Base-by-base conservation (phyloP, 1,284 basidiomycete genomes). In the Exobasidium cylindrosporum region DNA sequence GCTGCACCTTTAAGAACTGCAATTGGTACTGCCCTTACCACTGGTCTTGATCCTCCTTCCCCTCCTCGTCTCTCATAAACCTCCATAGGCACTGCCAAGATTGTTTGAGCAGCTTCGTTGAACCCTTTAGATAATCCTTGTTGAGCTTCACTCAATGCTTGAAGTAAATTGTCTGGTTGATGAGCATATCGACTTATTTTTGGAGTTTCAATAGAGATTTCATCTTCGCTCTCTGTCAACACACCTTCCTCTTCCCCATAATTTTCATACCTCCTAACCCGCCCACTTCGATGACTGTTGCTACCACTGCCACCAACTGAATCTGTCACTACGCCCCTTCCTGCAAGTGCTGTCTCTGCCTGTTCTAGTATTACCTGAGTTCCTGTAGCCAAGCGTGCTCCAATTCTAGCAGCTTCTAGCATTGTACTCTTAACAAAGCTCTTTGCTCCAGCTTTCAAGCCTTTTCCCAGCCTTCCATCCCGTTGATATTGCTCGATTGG, bases 11-110 rank as follows among this genome's bases (percentile, higher is more conserved):
- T 92, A 69, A 98, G 82, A 2, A 98, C 91, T 0, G 95, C 95
- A 63, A 98, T 95, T 0, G 95, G 95, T 21, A 98, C 92, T 24
- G 95, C 95, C 49, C 93, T 87, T 56, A 97, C 89, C 17, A 98
- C 92, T 23, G 94, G 30, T 49, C 28, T 3, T 26, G n/a, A 24
- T 23, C 54, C 5, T 21, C 62, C 29, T n/a, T 30, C 44, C 13
- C 45, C 50, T 23, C 4, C 59, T 29, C 54, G 29, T 11, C 43
- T 53, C 80, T 98, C 95, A 73, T 97, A 97, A 17, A 97, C 92
- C 80, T 98, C 96, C 93, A 98, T 97, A 0, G 95, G 95, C 0
- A 98, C 92, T 0, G 96, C 95, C 30, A 98, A 85, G 67, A 98
- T 98, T 0, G 96, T 98, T 82, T 98, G 95, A 13, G 95, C 96